Base-by-base conservation (phyloP, 306 rosid genomes). In the Fragaria vesca region DNA sequence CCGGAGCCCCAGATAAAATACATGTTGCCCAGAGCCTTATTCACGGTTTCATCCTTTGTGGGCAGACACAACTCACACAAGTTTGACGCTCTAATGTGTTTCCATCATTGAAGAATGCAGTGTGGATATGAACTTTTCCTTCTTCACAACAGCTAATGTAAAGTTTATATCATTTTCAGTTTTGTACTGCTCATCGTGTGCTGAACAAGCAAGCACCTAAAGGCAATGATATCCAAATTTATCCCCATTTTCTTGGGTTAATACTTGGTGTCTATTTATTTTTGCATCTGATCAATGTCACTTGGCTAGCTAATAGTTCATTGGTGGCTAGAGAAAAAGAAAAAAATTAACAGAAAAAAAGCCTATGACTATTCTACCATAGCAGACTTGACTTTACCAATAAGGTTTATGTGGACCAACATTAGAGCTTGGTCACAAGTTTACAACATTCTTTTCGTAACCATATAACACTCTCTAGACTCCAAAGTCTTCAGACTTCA, bases 31-130 rank as follows among this genome's bases (percentile, higher is more conserved):
- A 91, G 72, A 80, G 89, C 80, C 98, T 93, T 42, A 86, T 91
- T 80, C 98, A 93, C n/a, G 98, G 88, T 72, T 93, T 93, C 91
- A 91, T 93, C 72, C 79, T 93, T 71, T 84, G 88, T 38, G 94
- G 97, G 68, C 89, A 80, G 78, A 78, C 93, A 18, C 82, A 82
- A 80, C 81, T 69, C 78, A 76, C 93, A 18, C 82, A 82, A 80
- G 82, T 66, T 80, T 82, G 74, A 81, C 76, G 54, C 21, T 61
- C 45, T n/a, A 4, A 26, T 20, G 28, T 51, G 11, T 26, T 16
- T 55, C 60, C 63, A 51, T 58, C 38, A 50, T 72, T 10, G 66
- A 72, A 54, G 66, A 54, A 54, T 72, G 65, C 30, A 55, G 32
- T 10, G 21, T 52, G 34, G 21, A 55, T 55, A 54, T 30, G 24